A percentile compares a stretch with the other conserved stretches of the same genome.
Conservation (phyloP, 768 basidiomycete genomes). For the Candolleomyces efflorescens region DNA sequence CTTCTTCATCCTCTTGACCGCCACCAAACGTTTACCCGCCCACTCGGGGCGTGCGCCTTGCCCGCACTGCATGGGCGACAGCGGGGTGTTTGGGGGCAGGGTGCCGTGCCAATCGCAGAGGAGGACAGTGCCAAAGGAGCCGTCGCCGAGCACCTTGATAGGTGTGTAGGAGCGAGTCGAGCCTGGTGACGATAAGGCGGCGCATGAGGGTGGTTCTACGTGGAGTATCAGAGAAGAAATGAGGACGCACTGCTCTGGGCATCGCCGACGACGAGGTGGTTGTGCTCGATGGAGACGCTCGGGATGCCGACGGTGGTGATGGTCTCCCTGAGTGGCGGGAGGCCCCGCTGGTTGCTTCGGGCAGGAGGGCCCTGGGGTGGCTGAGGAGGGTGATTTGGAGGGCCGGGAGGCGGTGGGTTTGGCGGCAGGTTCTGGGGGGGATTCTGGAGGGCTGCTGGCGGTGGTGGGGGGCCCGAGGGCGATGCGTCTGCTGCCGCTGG, state of each 20-base stretch:
- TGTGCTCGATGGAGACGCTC: conserved; percentile 67
- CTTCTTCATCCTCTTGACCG: conserved; percentile 98
- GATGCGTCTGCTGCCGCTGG: conserved; percentile 11
- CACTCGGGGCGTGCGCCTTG: conserved; percentile 92
- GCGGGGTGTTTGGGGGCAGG: conserved; percentile 83
- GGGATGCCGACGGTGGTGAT: conserved; percentile 71
- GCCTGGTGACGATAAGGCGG: conserved; percentile 36
- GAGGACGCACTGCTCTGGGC: conserved; percentile 61
- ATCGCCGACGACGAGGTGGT: conserved; percentile 68
- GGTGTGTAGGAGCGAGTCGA: conserved; percentile 89
- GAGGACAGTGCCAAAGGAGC: conserved; percentile 98
- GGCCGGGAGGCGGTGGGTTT: too few relatives aligned
- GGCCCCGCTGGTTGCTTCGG: conserved; percentile 7
- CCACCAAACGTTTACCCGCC: conserved; percentile 90
- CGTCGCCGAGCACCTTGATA: conserved; percentile 95
- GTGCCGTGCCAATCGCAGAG: conserved; percentile 99
- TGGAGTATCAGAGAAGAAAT: conserved; percentile 2
- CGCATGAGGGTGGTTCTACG: conserved; percentile 10
- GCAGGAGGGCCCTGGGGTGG: neutral
- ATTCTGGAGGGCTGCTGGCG: conserved; percentile 20
- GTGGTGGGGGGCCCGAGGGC: conserved; percentile 25
- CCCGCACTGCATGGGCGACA: conserved; percentile 95
- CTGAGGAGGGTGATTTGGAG: too few relatives aligned
- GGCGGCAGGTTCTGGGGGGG: conserved; percentile 24
- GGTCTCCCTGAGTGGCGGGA: conserved; percentile 45